Conservation (phyloP, 805 yeast genomes). For the Metschnikowia dekortorum region DNA sequence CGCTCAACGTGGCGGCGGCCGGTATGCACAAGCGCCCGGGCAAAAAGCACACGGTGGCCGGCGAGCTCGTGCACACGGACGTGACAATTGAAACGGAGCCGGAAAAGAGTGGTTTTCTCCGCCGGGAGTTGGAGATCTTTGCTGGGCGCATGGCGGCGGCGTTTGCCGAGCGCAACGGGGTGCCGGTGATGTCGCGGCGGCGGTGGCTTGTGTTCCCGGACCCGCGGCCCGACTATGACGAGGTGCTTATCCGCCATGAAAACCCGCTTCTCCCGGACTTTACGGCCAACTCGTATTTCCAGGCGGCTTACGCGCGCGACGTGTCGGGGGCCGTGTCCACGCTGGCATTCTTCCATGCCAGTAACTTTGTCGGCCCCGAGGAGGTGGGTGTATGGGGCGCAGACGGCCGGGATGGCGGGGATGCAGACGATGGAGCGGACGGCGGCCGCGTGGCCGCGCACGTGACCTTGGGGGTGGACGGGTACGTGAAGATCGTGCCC, state of each 20-base stretch:
- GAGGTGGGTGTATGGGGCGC: slow-evolving; percentile 12
- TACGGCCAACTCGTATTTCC: slow-evolving; percentile 32
- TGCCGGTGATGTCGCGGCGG: slow-evolving; percentile 18
- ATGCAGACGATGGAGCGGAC: too few species aligned
- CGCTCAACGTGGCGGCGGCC: slow-evolving; percentile 14
- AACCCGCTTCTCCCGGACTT: slow-evolving; percentile 33
- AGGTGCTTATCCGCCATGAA: slow-evolving; percentile 30
- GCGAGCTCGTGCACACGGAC: slow-evolving; percentile 1
- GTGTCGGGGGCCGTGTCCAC: slow-evolving; percentile 30
- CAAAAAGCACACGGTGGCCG: not conserved
- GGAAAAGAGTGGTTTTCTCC: slow-evolving; percentile 18
- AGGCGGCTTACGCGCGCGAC: slow-evolving; percentile 36
- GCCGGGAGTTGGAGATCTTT: slow-evolving; percentile 24
- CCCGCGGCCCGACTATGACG: slow-evolving; percentile 17
- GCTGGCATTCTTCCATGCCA: slow-evolving; percentile 31
- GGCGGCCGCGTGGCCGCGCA: not conserved
- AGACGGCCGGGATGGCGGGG: not conserved
- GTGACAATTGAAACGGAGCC: slow-evolving; percentile 3
- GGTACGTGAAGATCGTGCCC: slow-evolving; percentile 24
- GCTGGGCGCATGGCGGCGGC: slow-evolving; percentile 22
- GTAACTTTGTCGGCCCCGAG: slow-evolving; percentile 24
- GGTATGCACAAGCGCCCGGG: not conserved
- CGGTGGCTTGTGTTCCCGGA: slow-evolving; percentile 11
- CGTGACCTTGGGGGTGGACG: slow-evolving; percentile 25
- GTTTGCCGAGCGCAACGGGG: slow-evolving; percentile 17